Conservation (phyloP, 306 rosid genomes). For the Styphnolobium japonicum region DNA sequence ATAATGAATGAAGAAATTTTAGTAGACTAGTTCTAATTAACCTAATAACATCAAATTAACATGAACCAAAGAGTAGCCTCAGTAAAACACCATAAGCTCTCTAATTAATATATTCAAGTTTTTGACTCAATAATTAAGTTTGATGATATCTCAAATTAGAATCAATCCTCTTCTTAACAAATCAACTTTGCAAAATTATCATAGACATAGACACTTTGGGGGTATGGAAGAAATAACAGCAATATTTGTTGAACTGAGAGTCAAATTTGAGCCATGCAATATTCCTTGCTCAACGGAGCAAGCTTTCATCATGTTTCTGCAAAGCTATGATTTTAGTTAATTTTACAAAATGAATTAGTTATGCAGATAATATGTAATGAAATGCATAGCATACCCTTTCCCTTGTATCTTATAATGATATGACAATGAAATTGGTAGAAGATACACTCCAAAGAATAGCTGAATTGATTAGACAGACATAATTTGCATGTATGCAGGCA, state of each 20-base stretch:
- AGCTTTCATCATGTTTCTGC: not conserved
- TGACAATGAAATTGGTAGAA: not conserved
- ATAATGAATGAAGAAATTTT: not conserved
- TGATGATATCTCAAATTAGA: not conserved
- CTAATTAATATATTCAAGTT: not conserved
- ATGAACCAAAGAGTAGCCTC: not conserved
- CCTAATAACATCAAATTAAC: not conserved
- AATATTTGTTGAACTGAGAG: not conserved
- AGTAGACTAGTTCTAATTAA: not conserved
- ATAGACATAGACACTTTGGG: no score
- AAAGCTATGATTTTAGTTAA: not conserved
- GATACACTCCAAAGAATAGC: not conserved
- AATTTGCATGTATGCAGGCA: slow-evolving; percentile 57
- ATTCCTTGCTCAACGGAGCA: not conserved
- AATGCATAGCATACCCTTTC: not conserved
- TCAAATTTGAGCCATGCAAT: not conserved
- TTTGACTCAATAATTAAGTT: not conserved
- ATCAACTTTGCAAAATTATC: no score
- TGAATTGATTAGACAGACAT: not conserved
- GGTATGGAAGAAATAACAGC: not conserved
- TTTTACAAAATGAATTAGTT: not conserved
- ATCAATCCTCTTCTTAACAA: not conserved
- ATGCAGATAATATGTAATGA: not conserved
- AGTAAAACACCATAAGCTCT: not conserved
- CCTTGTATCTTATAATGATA: not conserved